These are phyloP conservation scores for Pichia eremophila DNA, from an alignment of 805 yeast genomes.

Conservation along the genomic window DNA sequence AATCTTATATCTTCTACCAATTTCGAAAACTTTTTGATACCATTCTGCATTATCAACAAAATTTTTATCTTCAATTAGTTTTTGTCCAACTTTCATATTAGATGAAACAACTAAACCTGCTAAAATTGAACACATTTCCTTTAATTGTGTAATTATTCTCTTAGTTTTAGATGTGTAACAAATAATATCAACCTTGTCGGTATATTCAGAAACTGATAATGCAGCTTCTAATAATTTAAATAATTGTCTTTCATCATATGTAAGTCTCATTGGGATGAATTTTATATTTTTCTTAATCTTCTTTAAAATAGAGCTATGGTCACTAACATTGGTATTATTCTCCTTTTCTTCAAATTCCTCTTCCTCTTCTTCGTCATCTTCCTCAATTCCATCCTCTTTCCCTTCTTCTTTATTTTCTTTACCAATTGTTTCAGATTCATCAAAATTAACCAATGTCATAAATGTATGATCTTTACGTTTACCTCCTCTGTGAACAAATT, in stretches of 20 bases:
- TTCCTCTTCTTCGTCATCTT: not conserved
- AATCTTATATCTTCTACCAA: slow-evolving; percentile 72
- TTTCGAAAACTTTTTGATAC: slow-evolving; percentile 64
- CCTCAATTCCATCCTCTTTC: not conserved
- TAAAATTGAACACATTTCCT: slow-evolving; percentile 68
- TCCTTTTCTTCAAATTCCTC: slow-evolving; percentile 4
- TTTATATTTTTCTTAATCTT: slow-evolving; percentile 36
- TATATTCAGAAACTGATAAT: slow-evolving; percentile 67
- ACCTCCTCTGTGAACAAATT: slow-evolving; percentile 62
- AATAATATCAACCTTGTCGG: slow-evolving; percentile 67
- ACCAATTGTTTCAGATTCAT: slow-evolving; percentile 8
- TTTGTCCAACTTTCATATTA: slow-evolving; percentile 60
- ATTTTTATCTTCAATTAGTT: slow-evolving; percentile 53
- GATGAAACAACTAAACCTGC: slow-evolving; percentile 76
- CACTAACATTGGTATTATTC: slow-evolving; percentile 6
- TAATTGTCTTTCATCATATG: slow-evolving; percentile 59
- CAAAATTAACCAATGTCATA: slow-evolving; percentile 16
- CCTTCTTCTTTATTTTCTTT: slow-evolving; percentile 13
- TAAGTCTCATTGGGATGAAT: slow-evolving; percentile 62
- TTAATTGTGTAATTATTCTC: slow-evolving; percentile 61
- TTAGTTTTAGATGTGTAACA: slow-evolving; percentile 59
- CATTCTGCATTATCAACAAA: slow-evolving; percentile 63
- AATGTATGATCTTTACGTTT: slow-evolving; percentile 38
- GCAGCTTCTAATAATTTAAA: slow-evolving; percentile 66
- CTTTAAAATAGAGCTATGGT: slow-evolving; percentile 20